Evolutionary conservation across 2,329 filamentous ascomycete genomes (phyloP).

Genomic region (Cercospora zeae-maydis): DNA sequence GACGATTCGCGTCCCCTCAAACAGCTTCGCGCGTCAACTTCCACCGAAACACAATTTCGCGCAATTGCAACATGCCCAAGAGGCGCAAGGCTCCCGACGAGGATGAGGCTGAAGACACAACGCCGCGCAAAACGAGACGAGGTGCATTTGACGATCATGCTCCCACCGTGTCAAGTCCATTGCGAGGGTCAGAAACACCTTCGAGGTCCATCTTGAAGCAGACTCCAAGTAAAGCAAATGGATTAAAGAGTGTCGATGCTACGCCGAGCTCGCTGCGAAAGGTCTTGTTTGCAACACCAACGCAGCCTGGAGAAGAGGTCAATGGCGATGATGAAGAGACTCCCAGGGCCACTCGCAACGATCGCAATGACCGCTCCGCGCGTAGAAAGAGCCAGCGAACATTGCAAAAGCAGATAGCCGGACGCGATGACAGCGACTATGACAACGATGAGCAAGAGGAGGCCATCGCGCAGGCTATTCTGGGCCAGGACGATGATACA

Average conservation of each 20-base stretch:
- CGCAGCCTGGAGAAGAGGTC: slow-evolving; percentile 37
- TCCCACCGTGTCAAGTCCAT: slow-evolving; percentile 11
- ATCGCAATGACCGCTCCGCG: slow-evolving; percentile 77
- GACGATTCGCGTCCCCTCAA: slow-evolving; percentile 10
- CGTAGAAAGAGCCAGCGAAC: slow-evolving; percentile 77
- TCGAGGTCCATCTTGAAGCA: slow-evolving; percentile 36
- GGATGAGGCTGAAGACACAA: slow-evolving; percentile 19
- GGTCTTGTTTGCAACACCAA: slow-evolving; percentile 47
- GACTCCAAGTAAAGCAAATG: slow-evolving; percentile 31
- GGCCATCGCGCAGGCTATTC: slow-evolving; percentile 28
- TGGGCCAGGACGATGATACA: slow-evolving; percentile 25
- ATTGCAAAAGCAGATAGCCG: slow-evolving; percentile 68
- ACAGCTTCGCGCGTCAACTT: slow-evolving; percentile 8
- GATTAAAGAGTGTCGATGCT: slow-evolving; percentile 24
- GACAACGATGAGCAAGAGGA: slow-evolving; percentile 54
- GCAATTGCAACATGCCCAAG: slow-evolving; percentile 26
- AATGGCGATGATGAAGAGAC: slow-evolving; percentile 43
- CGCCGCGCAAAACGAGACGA: slow-evolving; percentile 28
- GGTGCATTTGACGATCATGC: slow-evolving; percentile 8
- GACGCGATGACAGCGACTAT: slow-evolving; percentile 63
- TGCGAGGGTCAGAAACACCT: slow-evolving; percentile 29
- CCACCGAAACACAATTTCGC: neutral
- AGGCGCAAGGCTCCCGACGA: slow-evolving; percentile 24
- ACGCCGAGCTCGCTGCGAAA: slow-evolving; percentile 47
- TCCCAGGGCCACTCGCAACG: slow-evolving; percentile 62